These are phyloP conservation scores for Daldinia concentrica DNA, from an alignment of 495 filamentous ascomycete genomes.

Conservation along the genomic window DNA sequence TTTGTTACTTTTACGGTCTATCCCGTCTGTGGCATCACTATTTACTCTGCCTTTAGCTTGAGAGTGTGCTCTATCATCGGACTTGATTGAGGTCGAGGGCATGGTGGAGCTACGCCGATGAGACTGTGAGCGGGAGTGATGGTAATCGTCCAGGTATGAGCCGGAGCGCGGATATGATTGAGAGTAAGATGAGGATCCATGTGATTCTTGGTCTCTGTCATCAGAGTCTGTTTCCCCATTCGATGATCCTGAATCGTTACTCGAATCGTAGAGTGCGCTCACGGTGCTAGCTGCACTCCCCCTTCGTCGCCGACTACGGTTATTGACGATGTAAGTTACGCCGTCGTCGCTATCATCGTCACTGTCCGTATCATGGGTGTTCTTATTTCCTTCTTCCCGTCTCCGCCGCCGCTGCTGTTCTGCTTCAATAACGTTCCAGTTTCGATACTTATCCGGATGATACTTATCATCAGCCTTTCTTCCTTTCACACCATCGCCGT, in stretches of 20 bases:
- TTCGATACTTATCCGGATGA: slow-evolving; percentile 43
- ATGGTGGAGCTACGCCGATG: slow-evolving; percentile 33
- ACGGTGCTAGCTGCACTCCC: slow-evolving; percentile 37
- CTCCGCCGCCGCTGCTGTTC: slow-evolving; percentile 18
- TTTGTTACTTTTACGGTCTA: slow-evolving; percentile 1
- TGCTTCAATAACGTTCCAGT: slow-evolving; percentile 40
- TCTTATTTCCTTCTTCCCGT: slow-evolving; percentile 32
- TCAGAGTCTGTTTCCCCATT: slow-evolving; percentile 8
- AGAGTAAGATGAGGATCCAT: slow-evolving; percentile 29
- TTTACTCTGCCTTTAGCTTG: slow-evolving; percentile 10
- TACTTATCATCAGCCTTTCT: slow-evolving; percentile 33
- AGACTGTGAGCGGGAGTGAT: slow-evolving; percentile 14
- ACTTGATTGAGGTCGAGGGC: slow-evolving; percentile 15
- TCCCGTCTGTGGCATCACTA: slow-evolving; percentile 8
- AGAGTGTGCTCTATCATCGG: slow-evolving; percentile 8
- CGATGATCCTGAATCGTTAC: slow-evolving; percentile 23
- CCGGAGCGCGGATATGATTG: slow-evolving; percentile 35
- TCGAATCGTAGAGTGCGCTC: slow-evolving; percentile 45
- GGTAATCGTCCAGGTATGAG: slow-evolving; percentile 20
- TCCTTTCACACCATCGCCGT: slow-evolving; percentile 13
- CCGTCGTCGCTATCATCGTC: slow-evolving; percentile 40
- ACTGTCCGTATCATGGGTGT: slow-evolving; percentile 21
- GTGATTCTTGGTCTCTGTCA: slow-evolving; percentile 9
- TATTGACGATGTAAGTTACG: slow-evolving; percentile 35
- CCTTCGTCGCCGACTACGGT: slow-evolving; percentile 19